Evolutionary conservation across 345 rosid genomes (phyloP).

Genomic region (Bruguiera sexangula): DNA sequence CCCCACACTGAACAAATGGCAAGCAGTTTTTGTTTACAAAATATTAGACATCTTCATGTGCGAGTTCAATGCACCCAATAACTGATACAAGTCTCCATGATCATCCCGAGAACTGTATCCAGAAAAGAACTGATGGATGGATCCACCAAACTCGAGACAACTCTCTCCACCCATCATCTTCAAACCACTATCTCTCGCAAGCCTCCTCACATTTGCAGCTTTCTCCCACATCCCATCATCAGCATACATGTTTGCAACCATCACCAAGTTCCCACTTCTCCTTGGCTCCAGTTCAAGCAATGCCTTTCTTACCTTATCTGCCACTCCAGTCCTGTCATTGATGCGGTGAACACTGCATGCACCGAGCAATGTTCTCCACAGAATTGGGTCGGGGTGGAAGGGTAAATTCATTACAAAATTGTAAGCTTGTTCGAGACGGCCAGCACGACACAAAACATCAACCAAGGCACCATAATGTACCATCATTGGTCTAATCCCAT

Average conservation of each 20-base stretch:
- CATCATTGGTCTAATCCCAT: conserved; percentile 67
- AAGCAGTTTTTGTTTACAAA: background rate
- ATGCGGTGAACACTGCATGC: conserved; percentile 52
- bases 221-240: conserved; percentile 81
- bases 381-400: conserved; percentile 48
- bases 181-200: conserved; percentile 49
- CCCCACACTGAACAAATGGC: background rate
- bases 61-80: conserved; percentile 45
- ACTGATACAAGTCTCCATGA: conserved; percentile 27
- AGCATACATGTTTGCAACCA: conserved; percentile 73
- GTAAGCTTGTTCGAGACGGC: conserved; percentile 61
- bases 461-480: conserved; percentile 76
- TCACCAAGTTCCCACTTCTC: conserved; percentile 66
- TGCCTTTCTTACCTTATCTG: conserved; percentile 49
- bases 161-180: conserved; percentile 77
- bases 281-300: conserved; percentile 75
- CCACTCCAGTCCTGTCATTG: conserved; percentile 40
- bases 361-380: conserved; percentile 75
- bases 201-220: conserved; percentile 56
- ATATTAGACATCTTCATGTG: conserved; percentile 38
- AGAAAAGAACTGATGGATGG: conserved; percentile 54
- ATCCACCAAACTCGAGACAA: conserved; percentile 54
- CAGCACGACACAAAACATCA: conserved; percentile 74
- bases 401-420: conserved; percentile 50
- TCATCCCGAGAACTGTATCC: conserved; percentile 46